Conservation (phyloP, 805 yeast species). For the Ogataea nakhonphanomensis region DNA sequence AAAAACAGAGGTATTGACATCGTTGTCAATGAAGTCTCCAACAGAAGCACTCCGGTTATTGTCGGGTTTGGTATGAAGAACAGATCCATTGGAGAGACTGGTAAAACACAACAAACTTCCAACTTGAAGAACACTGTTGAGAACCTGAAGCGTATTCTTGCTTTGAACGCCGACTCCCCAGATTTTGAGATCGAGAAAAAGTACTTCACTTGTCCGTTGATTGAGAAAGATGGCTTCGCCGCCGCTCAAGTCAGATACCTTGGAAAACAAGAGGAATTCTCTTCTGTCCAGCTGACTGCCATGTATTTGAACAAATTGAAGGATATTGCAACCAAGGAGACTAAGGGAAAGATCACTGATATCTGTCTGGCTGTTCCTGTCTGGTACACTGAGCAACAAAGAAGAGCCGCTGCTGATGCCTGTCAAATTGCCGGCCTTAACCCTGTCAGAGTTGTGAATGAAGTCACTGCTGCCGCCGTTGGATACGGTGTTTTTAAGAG, state of each 20-base stretch:
- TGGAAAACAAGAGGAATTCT: conserved; percentile 74
- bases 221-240: conserved; percentile 67
- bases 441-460: conserved; percentile 98
- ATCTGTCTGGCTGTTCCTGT: conserved; percentile 93
- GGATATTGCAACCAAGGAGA: conserved; percentile 74
- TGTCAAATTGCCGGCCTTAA: conserved; percentile 93
- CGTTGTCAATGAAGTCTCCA: conserved; percentile 96
- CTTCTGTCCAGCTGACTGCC: conserved; percentile 88
- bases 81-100: conserved; percentile 93
- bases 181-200: conserved; percentile 72
- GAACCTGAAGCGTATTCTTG: conserved; percentile 89
- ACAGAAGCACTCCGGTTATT: conserved; percentile 86
- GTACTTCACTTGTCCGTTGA: conserved; percentile 70
- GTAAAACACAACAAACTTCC: conserved; percentile 94
- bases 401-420: conserved; percentile 95
- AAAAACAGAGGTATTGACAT: conserved; percentile 98
- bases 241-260: conserved; percentile 83
- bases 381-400: conserved; percentile 96
- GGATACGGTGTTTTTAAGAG: conserved; percentile 98
- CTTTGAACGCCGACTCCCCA: conserved; percentile 69
- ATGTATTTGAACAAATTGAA: conserved; percentile 93
- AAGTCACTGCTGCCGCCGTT: conserved; percentile 97
- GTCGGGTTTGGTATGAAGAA: conserved; percentile 89
- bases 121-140: conserved; percentile 96
- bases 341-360: conserved; percentile 77